Conservation (phyloP, 1,284 basidiomycete genomes). For the Tetrapyrgos nigripes region DNA sequence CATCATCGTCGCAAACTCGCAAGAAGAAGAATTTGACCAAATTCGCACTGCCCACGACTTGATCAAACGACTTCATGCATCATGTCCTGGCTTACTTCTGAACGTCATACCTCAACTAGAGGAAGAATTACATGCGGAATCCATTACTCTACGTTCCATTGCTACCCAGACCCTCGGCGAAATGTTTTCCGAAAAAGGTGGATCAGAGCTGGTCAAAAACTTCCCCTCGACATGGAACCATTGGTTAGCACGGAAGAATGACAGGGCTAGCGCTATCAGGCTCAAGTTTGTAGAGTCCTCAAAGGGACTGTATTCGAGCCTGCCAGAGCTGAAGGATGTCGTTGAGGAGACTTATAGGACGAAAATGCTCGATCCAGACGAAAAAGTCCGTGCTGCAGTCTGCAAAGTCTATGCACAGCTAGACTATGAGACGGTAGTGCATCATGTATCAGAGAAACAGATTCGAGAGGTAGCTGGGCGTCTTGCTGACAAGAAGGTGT, state of each 20-base stretch:
- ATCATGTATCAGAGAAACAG: conserved; percentile 72
- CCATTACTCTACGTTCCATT: conserved; percentile 74
- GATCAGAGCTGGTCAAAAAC: conserved; percentile 76
- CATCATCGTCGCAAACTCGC: conserved; percentile 72
- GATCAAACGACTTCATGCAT: conserved; percentile 83
- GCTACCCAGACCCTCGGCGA: conserved; percentile 88
- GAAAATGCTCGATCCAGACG: conserved; percentile 89
- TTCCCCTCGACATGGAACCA: conserved; percentile 87
- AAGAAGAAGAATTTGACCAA: conserved; percentile 62
- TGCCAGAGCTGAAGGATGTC: conserved; percentile 10
- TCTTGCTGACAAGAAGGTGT: conserved; percentile 87
- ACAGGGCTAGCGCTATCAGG: conserved; percentile 78
- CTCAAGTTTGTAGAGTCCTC: conserved; percentile 82
- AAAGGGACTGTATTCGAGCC: conserved; percentile 50
- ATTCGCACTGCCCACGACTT: conserved; percentile 84
- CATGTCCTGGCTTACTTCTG: conserved; percentile 83
- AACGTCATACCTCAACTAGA: conserved; percentile 95
- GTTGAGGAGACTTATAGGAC: conserved; percentile 62
- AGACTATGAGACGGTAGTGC: conserved; percentile 90
- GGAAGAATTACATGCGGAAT: conserved; percentile 86
- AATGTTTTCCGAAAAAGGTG: conserved; percentile 86
- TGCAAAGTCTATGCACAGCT: conserved; percentile 85
- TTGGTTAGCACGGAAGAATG: conserved; percentile 85
- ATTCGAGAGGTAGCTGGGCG: conserved; percentile 73
- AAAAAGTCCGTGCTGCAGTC: conserved; percentile 86